A percentile compares a stretch with the other conserved stretches of the same genome.
phyloP scores from a whole-genome alignment of 1,139 yeast genomes.

The Protomyces inouyei region DNA sequence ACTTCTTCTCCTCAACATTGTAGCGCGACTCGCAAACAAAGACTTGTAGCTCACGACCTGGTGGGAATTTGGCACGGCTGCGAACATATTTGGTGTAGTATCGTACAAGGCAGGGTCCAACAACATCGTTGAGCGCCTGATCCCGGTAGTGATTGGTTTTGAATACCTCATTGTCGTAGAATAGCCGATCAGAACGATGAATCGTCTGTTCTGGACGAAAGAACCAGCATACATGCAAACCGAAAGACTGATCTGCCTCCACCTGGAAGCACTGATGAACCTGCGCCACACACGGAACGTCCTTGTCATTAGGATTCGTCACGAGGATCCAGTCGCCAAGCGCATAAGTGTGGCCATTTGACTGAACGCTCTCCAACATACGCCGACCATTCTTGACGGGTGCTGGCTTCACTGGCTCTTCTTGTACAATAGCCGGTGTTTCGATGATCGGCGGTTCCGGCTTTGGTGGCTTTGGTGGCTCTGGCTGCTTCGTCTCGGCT shows the following conservation, averaged over 20 bases:
- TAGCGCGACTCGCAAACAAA: constrained; percentile 93
- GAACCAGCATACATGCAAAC: constrained; percentile 96
- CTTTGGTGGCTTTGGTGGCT: constrained; percentile 41
- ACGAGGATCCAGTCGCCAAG: constrained; percentile 96
- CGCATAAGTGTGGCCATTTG: constrained; percentile 65
- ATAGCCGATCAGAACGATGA: constrained; percentile 80
- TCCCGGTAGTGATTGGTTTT: constrained; percentile 96
- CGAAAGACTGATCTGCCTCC: constrained; percentile 64
- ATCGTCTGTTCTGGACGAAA: constrained; percentile 97
- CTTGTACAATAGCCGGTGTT: neutral
- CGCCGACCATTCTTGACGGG: constrained; percentile 54
- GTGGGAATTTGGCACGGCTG: constrained; percentile 64
- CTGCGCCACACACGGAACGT: constrained; percentile 89
- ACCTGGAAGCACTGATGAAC: constrained; percentile 88
- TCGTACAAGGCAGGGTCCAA: constrained; percentile 91
- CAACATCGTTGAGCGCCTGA: constrained; percentile 78
- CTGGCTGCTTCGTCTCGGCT: constrained; percentile 74
- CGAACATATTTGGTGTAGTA: constrained; percentile 91
- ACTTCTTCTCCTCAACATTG: constrained; percentile 81
- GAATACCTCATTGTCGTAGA: constrained; percentile 89
- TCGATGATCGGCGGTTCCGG: neutral
- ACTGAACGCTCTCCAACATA: constrained; percentile 70
- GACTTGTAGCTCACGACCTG: constrained; percentile 56
- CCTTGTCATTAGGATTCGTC: constrained; percentile 77
- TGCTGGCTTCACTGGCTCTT: constrained; percentile 35